Conservation (phyloP, 768 basidiomycete species). For the Boletus rubescentipes region DNA sequence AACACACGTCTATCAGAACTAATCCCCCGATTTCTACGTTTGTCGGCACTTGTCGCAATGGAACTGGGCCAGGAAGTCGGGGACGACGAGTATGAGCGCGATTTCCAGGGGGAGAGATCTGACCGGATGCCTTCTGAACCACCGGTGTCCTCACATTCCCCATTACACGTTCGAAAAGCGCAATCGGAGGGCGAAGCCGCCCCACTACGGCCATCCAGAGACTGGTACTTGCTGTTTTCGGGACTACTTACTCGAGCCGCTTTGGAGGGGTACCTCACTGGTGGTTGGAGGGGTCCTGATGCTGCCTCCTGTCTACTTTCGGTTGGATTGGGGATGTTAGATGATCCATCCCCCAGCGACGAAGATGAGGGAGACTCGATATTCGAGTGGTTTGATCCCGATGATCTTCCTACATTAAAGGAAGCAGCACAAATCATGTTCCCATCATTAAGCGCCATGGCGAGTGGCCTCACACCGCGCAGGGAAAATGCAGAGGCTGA, state of each 20-base stretch:
- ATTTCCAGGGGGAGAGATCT: constrained; percentile 29
- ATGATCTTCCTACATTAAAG: constrained; percentile 66
- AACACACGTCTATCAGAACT: constrained; percentile 67
- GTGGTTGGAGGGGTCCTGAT: constrained; percentile 73
- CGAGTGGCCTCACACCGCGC: constrained; percentile 26
- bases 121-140: constrained; percentile 12
- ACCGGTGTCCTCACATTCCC: constrained; percentile 11
- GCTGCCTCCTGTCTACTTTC: constrained; percentile 71
- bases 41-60: constrained; percentile 76
- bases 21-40: constrained; percentile 68
- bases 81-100: constrained; percentile 48
- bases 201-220: constrained; percentile 66
- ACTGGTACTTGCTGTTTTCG: constrained; percentile 81
- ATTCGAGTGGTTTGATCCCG: constrained; percentile 68
- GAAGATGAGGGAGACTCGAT: constrained; percentile 36
- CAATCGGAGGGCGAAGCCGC: constrained; percentile 40
- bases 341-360: constrained; percentile 24
- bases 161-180: constrained; percentile 18
- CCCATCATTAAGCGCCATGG: constrained; percentile 42
- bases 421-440: constrained; percentile 73
- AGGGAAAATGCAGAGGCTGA: constrained; percentile 64
- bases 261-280: constrained; percentile 80
- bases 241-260: constrained; percentile 80
- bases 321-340: constrained; percentile 58
- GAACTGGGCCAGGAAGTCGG: constrained; percentile 73